Evolutionary conservation across 1,284 basidiomycete species (phyloP).

Genomic region (Puccinia horiana): DNA sequence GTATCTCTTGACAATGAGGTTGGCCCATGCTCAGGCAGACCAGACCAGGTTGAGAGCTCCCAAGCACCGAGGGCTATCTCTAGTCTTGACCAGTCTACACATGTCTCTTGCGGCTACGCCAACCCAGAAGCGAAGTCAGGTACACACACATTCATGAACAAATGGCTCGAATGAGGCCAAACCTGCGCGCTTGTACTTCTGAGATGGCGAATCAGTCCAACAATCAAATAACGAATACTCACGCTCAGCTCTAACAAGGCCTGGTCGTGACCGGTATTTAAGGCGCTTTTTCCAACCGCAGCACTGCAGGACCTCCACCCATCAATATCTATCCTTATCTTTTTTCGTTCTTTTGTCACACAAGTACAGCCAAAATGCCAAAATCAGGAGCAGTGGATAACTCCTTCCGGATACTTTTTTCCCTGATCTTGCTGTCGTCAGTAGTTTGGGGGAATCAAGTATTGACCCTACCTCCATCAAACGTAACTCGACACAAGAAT

Average conservation of each 20-base stretch:
- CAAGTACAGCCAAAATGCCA: background rate
- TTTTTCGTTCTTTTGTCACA: background rate
- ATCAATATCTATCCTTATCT: background rate
- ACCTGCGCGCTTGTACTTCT: background rate
- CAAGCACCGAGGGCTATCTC: background rate
- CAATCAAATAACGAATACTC: background rate
- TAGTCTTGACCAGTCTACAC: background rate
- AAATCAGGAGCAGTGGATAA: background rate
- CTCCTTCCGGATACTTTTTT: background rate
- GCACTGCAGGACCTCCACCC: background rate
- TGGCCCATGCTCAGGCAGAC: background rate
- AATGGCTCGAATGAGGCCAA: background rate
- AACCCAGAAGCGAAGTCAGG: background rate
- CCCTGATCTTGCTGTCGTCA: background rate
- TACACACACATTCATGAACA: background rate
- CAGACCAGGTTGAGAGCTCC: background rate
- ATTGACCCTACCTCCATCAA: background rate
- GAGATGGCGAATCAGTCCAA: constrained; percentile 4
- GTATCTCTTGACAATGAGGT: background rate
- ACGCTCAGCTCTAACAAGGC: background rate
- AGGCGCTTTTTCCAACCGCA: background rate
- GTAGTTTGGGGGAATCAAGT: background rate
- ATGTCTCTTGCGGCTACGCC: background rate
- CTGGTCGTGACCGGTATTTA: background rate
- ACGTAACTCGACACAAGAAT: background rate